A percentile compares a stretch with the other conserved stretches of the same genome.
These are phyloP conservation scores for Marchantia polymorpha DNA, from an alignment of 225 moss, liverwort and hornwort species.

Conservation along the genomic window DNA sequence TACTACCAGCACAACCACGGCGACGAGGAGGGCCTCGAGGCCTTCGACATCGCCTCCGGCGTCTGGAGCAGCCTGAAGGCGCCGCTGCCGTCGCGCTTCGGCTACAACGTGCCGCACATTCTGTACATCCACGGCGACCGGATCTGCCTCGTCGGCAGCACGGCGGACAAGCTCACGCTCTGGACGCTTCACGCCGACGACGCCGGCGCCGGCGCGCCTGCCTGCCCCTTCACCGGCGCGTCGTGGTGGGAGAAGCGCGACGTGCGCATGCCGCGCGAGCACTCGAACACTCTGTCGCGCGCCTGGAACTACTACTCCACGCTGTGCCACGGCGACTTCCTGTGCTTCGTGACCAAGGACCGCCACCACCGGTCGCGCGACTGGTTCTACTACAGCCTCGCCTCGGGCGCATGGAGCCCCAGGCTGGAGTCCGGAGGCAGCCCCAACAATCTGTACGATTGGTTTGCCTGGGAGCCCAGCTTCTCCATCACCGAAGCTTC, in stretches of 20 bases:
- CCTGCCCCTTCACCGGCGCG: background rate
- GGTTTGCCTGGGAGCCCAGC: conserved; percentile 8
- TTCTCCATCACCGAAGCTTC: background rate
- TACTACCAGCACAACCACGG: conserved; percentile 1
- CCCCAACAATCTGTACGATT: background rate
- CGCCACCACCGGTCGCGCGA: background rate
- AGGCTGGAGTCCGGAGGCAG: background rate
- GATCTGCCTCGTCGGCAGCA: background rate
- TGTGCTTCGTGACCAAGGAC: conserved; percentile 2
- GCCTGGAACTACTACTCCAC: background rate
- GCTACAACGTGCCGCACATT: background rate
- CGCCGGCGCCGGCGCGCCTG: background rate
- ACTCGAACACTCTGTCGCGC: background rate
- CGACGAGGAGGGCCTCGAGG: background rate
- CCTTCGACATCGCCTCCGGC: background rate
- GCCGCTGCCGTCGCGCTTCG: background rate
- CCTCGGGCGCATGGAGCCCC: background rate
- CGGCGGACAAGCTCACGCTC: background rate
- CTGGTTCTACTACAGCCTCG: background rate
- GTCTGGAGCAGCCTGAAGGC: conserved; percentile 1
- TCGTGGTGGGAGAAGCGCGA: background rate
- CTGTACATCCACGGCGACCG: background rate
- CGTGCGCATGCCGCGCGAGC: background rate
- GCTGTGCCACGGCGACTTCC: background rate
- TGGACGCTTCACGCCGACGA: background rate